Percentiles rank a stretch among this genome's conserved stretches.
phyloP scores from a whole-genome alignment of 306 rosid genomes.

The Styphnolobium japonicum region DNA sequence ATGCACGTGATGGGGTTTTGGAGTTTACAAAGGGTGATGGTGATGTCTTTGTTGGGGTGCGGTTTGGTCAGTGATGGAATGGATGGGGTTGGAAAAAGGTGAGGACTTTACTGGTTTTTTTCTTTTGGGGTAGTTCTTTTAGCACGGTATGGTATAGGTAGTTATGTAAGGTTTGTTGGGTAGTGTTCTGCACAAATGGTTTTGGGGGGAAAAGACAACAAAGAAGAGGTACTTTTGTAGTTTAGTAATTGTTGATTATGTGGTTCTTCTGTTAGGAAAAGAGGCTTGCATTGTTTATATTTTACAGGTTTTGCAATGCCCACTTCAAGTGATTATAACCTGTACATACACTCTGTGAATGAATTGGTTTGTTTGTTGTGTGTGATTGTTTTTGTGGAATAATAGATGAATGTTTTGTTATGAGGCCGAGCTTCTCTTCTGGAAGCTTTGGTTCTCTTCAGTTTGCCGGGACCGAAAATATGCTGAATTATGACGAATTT shows the following conservation, averaged over 20 bases:
- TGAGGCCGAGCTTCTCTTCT: background rate
- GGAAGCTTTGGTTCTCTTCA: background rate
- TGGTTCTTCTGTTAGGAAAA: background rate
- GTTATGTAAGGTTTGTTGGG: background rate
- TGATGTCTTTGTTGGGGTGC: slow-evolving; percentile 27
- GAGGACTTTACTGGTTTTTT: background rate
- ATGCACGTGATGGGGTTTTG: slow-evolving; percentile 9
- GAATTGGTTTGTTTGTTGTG: background rate
- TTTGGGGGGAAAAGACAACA: background rate
- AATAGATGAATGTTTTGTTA: background rate
- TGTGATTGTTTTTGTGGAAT: background rate
- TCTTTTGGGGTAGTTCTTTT: slow-evolving; percentile 6
- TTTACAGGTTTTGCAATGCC: background rate
- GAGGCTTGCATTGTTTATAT: slow-evolving; percentile 22
- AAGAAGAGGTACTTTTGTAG: background rate
- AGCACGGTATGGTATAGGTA: background rate
- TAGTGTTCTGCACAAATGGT: background rate
- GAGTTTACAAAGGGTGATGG: slow-evolving; percentile 24
- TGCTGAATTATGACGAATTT: background rate
- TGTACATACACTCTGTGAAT: background rate
- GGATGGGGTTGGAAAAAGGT: background rate
- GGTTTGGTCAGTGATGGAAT: background rate
- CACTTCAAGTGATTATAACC: background rate
- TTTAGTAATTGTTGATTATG: background rate
- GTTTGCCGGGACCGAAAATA: background rate